These are phyloP conservation scores for Artemisia annua DNA, from an alignment of 129 eudicot genomes.

Conservation along the genomic window DNA sequence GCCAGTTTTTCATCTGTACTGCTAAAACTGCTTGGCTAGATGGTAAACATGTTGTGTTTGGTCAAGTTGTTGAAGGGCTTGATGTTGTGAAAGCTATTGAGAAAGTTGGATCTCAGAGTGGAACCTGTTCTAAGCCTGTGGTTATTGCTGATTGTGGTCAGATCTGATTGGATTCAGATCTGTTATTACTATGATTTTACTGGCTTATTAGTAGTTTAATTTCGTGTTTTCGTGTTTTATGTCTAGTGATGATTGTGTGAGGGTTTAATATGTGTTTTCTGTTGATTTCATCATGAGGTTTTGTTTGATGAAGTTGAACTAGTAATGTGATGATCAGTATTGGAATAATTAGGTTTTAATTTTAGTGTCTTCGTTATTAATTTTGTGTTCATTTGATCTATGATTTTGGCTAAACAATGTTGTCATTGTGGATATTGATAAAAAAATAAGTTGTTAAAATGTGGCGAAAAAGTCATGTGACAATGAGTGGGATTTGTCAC, in stretches of 20 bases:
- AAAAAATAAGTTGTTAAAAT: background rate
- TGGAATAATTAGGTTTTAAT: slow-evolving; percentile 22
- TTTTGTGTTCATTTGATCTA: background rate
- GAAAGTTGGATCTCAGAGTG: slow-evolving; percentile 54
- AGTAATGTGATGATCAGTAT: slow-evolving; percentile 13
- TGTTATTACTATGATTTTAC: background rate
- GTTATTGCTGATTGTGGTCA: slow-evolving; percentile 22
- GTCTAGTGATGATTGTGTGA: slow-evolving; percentile 17
- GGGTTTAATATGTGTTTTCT: slow-evolving; percentile 14
- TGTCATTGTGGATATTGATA: background rate
- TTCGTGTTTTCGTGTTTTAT: background rate
- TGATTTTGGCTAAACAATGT: background rate
- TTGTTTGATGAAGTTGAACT: slow-evolving; percentile 25
- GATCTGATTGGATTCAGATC: slow-evolving; percentile 30
- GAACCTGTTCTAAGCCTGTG: slow-evolving; percentile 36
- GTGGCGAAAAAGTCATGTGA: slow-evolving; percentile 1
- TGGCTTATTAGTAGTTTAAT: background rate
- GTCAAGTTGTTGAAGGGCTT: slow-evolving; percentile 53
- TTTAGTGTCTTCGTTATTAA: background rate
- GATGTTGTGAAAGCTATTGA: slow-evolving; percentile 51
- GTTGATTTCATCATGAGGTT: slow-evolving; percentile 25
- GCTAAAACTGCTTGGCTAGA: slow-evolving; percentile 59
- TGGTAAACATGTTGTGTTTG: slow-evolving; percentile 67
- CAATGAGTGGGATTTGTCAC: background rate
- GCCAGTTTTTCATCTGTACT: slow-evolving; percentile 60